These are phyloP conservation scores for Mortierella sp. DNA, from an alignment of 371 early-diverging fungal species.

Conservation along the genomic window DNA sequence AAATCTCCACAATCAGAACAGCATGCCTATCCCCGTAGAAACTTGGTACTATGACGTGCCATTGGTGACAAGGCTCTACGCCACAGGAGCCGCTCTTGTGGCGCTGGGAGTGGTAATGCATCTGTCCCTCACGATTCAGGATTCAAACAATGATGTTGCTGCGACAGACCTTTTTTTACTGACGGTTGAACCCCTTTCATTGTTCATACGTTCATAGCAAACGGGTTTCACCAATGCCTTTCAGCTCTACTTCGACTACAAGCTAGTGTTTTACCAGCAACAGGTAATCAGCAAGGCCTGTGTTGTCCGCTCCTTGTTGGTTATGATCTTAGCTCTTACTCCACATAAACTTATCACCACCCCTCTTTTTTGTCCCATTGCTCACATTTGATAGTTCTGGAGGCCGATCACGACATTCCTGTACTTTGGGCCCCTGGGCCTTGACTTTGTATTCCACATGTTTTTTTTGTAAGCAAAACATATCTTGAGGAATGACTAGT, in stretches of 20 bases:
- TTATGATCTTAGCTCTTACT: background rate
- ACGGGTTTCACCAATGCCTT: constrained; percentile 77
- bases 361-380: constrained; percentile 5
- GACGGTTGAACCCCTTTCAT: constrained; percentile 10
- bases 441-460: constrained; percentile 95
- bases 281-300: constrained; percentile 66
- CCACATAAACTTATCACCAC: background rate
- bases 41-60: constrained; percentile 96
- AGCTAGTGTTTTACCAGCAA: constrained; percentile 70
- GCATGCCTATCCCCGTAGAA: constrained; percentile 76
- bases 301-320: background rate
- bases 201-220: constrained; percentile 59
- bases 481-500: background rate
- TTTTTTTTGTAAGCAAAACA: constrained; percentile 85
- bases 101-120: constrained; percentile 82
- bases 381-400: constrained; percentile 82
- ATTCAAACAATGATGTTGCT: background rate
- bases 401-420: constrained; percentile 90
- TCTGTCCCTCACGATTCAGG: background rate
- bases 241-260: constrained; percentile 87
- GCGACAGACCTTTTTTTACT: background rate
- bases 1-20: constrained; percentile 3
- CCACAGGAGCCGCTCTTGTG: constrained; percentile 80
- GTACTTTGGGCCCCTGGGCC: constrained; percentile 89
- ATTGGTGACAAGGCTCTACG: constrained; percentile 85